Evolutionary conservation across 2,329 filamentous ascomycete genomes (phyloP).

Genomic region (Diaporthe destruens): DNA sequence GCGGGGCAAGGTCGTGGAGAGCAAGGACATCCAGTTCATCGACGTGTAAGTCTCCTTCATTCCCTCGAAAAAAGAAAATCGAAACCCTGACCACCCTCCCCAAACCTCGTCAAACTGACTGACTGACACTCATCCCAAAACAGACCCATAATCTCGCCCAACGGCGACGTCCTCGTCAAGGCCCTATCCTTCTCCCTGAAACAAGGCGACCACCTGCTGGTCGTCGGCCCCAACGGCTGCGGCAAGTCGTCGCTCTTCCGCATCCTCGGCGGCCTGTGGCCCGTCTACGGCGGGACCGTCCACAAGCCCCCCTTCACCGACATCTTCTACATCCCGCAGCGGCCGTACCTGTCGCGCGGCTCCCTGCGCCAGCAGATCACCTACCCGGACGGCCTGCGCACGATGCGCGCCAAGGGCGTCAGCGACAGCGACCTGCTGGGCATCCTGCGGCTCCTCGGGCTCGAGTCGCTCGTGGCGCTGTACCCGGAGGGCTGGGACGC

Average conservation of each 20-base stretch:
- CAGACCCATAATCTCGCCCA: conserved; percentile 92
- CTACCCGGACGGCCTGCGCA: conserved; percentile 89
- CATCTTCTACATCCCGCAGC: conserved; percentile 98
- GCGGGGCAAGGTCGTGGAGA: conserved; percentile 85
- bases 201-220: conserved; percentile 89
- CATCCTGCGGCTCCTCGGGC: conserved; percentile 83
- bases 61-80: no score
- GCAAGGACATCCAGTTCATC: conserved; percentile 84
- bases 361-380: conserved; percentile 97
- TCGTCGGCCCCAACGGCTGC: conserved; percentile 96
- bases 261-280: conserved; percentile 96
- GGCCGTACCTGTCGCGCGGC: conserved; percentile 91
- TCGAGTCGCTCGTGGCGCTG: conserved; percentile 84
- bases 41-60: conserved; percentile 71
- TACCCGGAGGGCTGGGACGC: conserved; percentile 88
- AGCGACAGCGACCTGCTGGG: conserved; percentile 84
- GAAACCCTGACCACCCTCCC: background rate
- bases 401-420: conserved; percentile 87
- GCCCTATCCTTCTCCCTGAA: conserved; percentile 89
- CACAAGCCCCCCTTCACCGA: conserved; percentile 91
- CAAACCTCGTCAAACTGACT: conserved; percentile 6
- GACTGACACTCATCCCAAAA: no score
- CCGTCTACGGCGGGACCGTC: conserved; percentile 94
- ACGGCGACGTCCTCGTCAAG: conserved; percentile 90
- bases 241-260: conserved; percentile 97